phyloP scores from a whole-genome alignment of 2,329 filamentous ascomycete species.

The Aureobasidium sp. region DNA sequence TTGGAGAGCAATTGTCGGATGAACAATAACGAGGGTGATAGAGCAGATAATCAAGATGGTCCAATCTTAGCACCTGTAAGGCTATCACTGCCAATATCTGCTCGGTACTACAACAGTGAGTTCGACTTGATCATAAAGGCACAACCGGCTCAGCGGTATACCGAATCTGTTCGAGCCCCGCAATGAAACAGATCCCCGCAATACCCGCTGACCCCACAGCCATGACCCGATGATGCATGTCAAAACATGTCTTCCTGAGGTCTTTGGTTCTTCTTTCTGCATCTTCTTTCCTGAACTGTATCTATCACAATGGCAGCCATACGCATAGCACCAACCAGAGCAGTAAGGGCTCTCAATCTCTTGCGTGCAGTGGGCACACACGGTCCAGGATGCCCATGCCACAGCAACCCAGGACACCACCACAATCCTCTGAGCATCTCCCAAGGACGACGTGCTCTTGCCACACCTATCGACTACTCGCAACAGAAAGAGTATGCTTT shows the following conservation, averaged over 20 bases:
- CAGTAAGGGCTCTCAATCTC: conserved; percentile 72
- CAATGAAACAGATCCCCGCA: conserved; percentile 9
- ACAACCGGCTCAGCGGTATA: conserved; percentile 12
- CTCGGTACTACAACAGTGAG: neutral
- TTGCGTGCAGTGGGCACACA: conserved; percentile 92
- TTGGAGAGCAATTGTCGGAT: neutral
- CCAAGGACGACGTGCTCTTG: conserved; percentile 68
- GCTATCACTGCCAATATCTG: neutral
- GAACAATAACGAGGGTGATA: neutral
- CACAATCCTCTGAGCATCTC: conserved; percentile 58
- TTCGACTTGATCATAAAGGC: neutral
- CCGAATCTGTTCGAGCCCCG: neutral
- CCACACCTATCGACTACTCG: conserved; percentile 78
- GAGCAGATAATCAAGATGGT: too few relatives aligned
- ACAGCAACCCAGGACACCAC: conserved; percentile 87
- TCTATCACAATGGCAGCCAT: conserved; percentile 37
- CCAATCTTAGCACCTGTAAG: neutral
- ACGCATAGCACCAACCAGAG: conserved; percentile 48
- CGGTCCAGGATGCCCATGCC: conserved; percentile 90
- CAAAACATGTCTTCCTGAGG: conserved; percentile 13
- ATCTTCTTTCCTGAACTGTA: neutral
- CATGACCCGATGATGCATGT: conserved; percentile 5
- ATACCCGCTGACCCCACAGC: conserved; percentile 7
- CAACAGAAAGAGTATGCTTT: conserved; percentile 97
- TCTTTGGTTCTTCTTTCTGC: neutral